Percentiles rank a stretch among this genome's conserved stretches.
Evolutionary conservation across 2,329 filamentous ascomycete species (phyloP).

Genomic region (Cucurbitaria berberidis): DNA sequence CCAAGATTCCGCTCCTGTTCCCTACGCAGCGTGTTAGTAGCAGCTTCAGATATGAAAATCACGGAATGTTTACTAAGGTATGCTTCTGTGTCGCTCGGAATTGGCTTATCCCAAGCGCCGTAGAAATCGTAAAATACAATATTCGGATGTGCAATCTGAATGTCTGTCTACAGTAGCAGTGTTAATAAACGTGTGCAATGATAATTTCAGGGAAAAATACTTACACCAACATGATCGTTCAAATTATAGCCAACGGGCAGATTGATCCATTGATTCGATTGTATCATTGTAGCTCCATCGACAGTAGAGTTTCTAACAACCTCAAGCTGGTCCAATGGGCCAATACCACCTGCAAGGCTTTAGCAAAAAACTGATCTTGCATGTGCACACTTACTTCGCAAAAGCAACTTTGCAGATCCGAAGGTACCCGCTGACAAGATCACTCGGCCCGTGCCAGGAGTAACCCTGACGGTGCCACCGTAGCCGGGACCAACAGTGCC

Average conservation of each 20-base stretch:
- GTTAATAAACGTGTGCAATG: slow-evolving; percentile 3
- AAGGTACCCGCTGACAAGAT: slow-evolving; percentile 71
- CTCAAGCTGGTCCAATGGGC: slow-evolving; percentile 57
- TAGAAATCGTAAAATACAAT: slow-evolving; percentile 68
- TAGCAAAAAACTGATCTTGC: no score
- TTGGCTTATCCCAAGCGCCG: slow-evolving; percentile 58
- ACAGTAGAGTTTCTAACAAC: slow-evolving; percentile 49
- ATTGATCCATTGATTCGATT: slow-evolving; percentile 53
- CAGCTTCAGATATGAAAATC: background rate
- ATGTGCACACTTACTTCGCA: slow-evolving; percentile 58
- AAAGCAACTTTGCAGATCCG: slow-evolving; percentile 68
- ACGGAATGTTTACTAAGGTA: slow-evolving; percentile 40
- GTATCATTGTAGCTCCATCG: slow-evolving; percentile 51
- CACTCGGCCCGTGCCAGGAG: slow-evolving; percentile 64
- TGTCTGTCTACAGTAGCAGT: slow-evolving; percentile 50
- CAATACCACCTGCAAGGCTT: slow-evolving; percentile 59
- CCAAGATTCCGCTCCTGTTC: slow-evolving; percentile 61
- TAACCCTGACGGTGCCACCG: slow-evolving; percentile 64
- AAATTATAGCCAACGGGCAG: slow-evolving; percentile 56
- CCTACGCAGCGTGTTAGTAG: slow-evolving; percentile 10
- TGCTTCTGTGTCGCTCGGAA: slow-evolving; percentile 41
- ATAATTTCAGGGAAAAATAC: background rate
- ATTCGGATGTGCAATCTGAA: slow-evolving; percentile 56
- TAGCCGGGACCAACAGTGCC: slow-evolving; percentile 52
- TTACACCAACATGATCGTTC: slow-evolving; percentile 57